Conservation (phyloP, 2,329 filamentous ascomycete genomes). For the Sclerotinia trifoliorum region DNA sequence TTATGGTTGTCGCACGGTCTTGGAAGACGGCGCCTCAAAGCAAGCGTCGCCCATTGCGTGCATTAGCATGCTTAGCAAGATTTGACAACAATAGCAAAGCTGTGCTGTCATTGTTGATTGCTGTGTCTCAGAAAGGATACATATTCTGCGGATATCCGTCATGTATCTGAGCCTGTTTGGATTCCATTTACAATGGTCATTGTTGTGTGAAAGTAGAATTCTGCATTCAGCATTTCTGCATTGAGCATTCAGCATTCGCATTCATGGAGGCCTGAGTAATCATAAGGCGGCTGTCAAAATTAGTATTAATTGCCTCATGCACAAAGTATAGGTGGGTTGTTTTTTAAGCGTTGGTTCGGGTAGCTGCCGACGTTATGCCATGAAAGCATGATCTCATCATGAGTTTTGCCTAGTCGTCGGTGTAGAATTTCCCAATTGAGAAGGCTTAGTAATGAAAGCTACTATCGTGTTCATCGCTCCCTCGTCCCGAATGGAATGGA, state of each 20-base stretch:
- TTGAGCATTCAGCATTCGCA: background rate
- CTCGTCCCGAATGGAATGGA: conserved; percentile 17
- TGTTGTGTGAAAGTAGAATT: conserved; percentile 25
- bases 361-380: conserved; percentile 38
- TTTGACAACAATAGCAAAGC: conserved; percentile 21
- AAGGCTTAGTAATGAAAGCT: conserved; percentile 3
- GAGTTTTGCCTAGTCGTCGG: conserved; percentile 17
- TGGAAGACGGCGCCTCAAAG: conserved; percentile 25
- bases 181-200: conserved; percentile 27
- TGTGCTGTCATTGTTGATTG: conserved; percentile 32
- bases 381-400: conserved; percentile 23
- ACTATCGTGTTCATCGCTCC: conserved; percentile 21
- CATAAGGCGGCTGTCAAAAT: conserved; percentile 4
- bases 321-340: conserved; percentile 8
- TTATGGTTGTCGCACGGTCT: conserved; percentile 24
- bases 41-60: conserved; percentile 32
- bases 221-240: conserved; percentile 1
- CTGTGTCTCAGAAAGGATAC: conserved; percentile 25
- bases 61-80: conserved; percentile 32
- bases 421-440: conserved; percentile 3
- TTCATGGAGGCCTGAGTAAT: conserved; percentile 1
- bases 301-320: conserved; percentile 11
- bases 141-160: conserved; percentile 31
- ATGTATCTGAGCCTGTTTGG: conserved; percentile 32
- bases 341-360: conserved; percentile 21